These are phyloP conservation scores for Chytridium lagenaria DNA, from an alignment of 371 early-diverging fungal species.

Conservation along the genomic window DNA sequence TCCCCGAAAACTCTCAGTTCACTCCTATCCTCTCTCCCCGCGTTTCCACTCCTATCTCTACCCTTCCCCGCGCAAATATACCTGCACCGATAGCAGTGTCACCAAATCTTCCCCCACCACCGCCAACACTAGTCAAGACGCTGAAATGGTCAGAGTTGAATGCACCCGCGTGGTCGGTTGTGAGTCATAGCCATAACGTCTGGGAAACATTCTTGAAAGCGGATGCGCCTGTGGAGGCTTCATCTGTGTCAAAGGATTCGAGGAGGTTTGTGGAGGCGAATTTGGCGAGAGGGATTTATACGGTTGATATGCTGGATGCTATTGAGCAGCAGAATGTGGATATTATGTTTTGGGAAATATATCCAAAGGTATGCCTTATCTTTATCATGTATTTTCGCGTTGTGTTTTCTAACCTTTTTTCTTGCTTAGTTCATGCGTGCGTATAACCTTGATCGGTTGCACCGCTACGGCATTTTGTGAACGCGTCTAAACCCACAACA, in stretches of 20 bases:
- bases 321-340: slow-evolving; percentile 15
- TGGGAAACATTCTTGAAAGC: slow-evolving; percentile 7
- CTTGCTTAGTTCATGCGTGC: slow-evolving; percentile 3
- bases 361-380: slow-evolving; percentile 2
- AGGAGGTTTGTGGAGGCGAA: slow-evolving; percentile 7
- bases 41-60: background rate
- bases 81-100: background rate
- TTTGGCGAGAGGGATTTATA: slow-evolving; percentile 1
- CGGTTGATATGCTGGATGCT: slow-evolving; percentile 3
- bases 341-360: slow-evolving; percentile 3
- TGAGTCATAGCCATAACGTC: background rate
- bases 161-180: background rate
- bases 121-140: background rate
- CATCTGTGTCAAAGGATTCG: background rate
- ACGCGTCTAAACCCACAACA: background rate
- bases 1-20: no score
- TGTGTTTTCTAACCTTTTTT: background rate
- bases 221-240: background rate
- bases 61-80: background rate
- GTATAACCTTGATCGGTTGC: background rate
- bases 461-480: background rate
- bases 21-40: background rate
- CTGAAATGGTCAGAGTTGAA: background rate
- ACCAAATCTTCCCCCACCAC: background rate
- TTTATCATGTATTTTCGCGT: background rate